Base-by-base conservation (phyloP, 352 stramenopile species). In the Phytophthora ohioensis region DNA sequence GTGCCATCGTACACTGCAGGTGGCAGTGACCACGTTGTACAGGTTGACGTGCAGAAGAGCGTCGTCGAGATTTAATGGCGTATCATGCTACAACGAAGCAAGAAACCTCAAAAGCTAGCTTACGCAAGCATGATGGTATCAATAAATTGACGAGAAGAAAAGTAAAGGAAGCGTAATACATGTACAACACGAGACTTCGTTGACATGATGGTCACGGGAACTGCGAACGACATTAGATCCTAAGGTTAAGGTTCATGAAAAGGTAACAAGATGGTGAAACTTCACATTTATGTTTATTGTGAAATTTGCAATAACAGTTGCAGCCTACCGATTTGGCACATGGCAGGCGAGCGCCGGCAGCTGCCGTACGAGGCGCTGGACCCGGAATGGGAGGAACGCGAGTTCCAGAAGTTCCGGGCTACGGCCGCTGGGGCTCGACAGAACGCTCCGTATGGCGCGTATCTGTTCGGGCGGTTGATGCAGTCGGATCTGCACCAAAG, bases 401-500 rank as follows among this genome's bases (percentile, higher is more conserved):
- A 87, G 68, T 73, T 78, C 48, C 51, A 67, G 15, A 74, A 72
- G 36, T 90, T 87, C 64, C 73, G 57, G 31, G 32, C 78, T 21
- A 41, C 55, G 6, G 59, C 58, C 17, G 69, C 57, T 31, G 42
- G 21, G 43, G 57, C 56, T 47, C 73, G 41, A 12, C 69, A 70
- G 32, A 64, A 74, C 32, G 67, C 43, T 43, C 66, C 52, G 43
- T 87, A 82, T 47, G 68, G 69, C 13, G 72, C 80, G 57, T 90
- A 85, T 51, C 73, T 94, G 2, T 82, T 93, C 35, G 85, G 83
- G 0, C 71, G 76, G n/a, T 72, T 92, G 46, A 55, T 93, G 36
- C 77, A 82, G 39, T 82, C 84, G 47, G 83, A 93, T 75, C 60
- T 93, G 67, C 82, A 90, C 46, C 64, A 88, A 52, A 93, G 84